These are phyloP conservation scores for Xylariales sp. DNA, from an alignment of 2,329 filamentous ascomycete genomes.

Conservation along the genomic window DNA sequence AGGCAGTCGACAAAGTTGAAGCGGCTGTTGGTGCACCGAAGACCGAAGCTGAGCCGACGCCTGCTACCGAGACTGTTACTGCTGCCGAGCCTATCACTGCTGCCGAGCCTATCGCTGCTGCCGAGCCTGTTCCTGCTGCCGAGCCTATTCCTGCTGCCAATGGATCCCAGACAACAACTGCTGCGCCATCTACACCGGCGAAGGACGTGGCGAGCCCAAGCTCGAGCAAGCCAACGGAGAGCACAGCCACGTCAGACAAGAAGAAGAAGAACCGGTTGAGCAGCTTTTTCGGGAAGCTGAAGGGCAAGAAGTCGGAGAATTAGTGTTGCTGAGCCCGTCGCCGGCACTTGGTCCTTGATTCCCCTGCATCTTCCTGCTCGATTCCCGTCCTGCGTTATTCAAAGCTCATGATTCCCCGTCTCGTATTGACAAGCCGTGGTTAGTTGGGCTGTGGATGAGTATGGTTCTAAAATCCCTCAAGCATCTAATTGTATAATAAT, in stretches of 20 bases:
- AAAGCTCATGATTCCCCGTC: constrained; percentile 12
- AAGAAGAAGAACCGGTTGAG: constrained; percentile 41
- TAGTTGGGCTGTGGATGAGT: constrained; percentile 1
- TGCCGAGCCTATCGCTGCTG: constrained; percentile 1
- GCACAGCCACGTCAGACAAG: constrained; percentile 28
- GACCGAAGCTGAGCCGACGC: background rate
- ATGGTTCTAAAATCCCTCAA: background rate
- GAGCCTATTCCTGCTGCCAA: constrained; percentile 2
- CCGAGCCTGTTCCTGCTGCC: constrained; percentile 5
- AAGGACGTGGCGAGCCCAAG: constrained; percentile 9
- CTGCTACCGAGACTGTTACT: constrained; percentile 10
- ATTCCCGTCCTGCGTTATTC: constrained; percentile 6
- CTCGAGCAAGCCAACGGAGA: constrained; percentile 15
- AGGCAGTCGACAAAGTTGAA: constrained; percentile 5
- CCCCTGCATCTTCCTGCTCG: background rate
- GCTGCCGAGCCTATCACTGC: background rate
- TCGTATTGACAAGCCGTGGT: constrained; percentile 4
- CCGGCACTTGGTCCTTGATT: background rate
- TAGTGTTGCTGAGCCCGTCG: background rate
- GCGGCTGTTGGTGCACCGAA: background rate
- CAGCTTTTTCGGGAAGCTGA: constrained; percentile 30
- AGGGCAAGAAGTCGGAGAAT: constrained; percentile 11
- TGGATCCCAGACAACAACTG: background rate
- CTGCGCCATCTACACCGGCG: constrained; percentile 1
- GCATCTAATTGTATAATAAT: constrained; percentile 10